These are phyloP conservation scores for Picea mariana DNA, from an alignment of 83 land plant species.

Conservation along the genomic window DNA sequence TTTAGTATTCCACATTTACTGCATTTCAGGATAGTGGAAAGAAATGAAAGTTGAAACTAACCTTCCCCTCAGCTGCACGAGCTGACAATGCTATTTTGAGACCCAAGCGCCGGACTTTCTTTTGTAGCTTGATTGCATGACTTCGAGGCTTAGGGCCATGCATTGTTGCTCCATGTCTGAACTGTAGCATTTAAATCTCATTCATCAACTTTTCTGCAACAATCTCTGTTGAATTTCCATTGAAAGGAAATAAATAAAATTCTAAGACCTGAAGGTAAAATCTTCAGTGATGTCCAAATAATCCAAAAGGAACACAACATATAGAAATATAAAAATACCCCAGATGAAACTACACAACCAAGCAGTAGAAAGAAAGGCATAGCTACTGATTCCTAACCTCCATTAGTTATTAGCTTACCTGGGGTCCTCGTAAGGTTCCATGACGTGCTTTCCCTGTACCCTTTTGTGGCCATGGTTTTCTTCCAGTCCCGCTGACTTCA, in stretches of 20 bases:
- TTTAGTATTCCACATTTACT: conserved; percentile 5
- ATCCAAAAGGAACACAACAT: neutral
- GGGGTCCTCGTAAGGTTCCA: conserved; percentile 93
- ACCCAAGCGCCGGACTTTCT: conserved; percentile 93
- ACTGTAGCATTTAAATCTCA: conserved; percentile 54
- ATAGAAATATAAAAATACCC: neutral
- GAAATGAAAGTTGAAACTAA: conserved; percentile 12
- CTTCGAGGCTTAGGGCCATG: conserved; percentile 98
- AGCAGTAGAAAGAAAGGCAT: conserved; percentile 13
- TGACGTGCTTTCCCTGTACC: conserved; percentile 96
- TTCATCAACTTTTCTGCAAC: conserved; percentile 16
- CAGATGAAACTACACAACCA: neutral
- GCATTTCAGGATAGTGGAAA: neutral
- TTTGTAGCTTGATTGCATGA: conserved; percentile 83
- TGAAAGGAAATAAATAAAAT: neutral
- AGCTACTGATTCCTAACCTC: neutral
- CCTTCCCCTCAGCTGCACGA: conserved; percentile 97
- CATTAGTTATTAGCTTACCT: conserved; percentile 46
- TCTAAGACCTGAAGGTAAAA: conserved; percentile 12
- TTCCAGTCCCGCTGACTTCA: conserved; percentile 98
- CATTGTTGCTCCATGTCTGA: conserved; percentile 81
- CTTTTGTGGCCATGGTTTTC: conserved; percentile 85
- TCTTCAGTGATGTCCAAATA: neutral
- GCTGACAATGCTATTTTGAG: conserved; percentile 93
- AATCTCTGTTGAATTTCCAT: conserved; percentile 1